These are phyloP conservation scores for Backusella liffmaniae DNA, from an alignment of 192 early-diverging fungal genomes.

Conservation along the genomic window DNA sequence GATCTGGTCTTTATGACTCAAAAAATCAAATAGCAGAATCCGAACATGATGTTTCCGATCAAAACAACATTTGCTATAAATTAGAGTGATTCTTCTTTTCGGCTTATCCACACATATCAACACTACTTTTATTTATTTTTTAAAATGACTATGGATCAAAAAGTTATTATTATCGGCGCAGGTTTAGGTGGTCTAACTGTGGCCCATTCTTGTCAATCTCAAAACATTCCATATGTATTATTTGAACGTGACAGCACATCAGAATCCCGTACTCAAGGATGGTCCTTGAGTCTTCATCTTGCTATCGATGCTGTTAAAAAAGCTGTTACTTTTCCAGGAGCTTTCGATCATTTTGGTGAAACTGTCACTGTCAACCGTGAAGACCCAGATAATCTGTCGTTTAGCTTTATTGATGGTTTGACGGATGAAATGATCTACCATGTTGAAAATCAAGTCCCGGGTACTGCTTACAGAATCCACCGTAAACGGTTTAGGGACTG, in stretches of 20 bases:
- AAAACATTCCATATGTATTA: conserved; percentile 17
- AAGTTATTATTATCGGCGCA: conserved; percentile 31
- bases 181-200: conserved; percentile 24
- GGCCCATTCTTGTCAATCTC: conserved; percentile 10
- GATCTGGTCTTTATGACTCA: neutral
- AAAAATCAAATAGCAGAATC: neutral
- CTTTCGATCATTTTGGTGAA: conserved; percentile 9
- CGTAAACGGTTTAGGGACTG: conserved; percentile 10
- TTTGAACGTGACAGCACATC: conserved; percentile 24
- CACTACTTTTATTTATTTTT: neutral
- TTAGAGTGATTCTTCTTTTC: neutral
- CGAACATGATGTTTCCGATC: neutral
- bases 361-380: conserved; percentile 5
- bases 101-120: neutral
- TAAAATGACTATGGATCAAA: neutral
- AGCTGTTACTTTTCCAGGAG: neutral
- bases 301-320: neutral
- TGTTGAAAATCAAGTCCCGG: neutral
- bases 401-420: neutral
- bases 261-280: neutral
- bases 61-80: neutral
- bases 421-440: neutral
- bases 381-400: neutral
- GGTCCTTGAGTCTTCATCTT: conserved; percentile 5
- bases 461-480: neutral